Evolutionary conservation across 768 basidiomycete genomes (phyloP).

Genomic region (Boletus subparvulus): DNA sequence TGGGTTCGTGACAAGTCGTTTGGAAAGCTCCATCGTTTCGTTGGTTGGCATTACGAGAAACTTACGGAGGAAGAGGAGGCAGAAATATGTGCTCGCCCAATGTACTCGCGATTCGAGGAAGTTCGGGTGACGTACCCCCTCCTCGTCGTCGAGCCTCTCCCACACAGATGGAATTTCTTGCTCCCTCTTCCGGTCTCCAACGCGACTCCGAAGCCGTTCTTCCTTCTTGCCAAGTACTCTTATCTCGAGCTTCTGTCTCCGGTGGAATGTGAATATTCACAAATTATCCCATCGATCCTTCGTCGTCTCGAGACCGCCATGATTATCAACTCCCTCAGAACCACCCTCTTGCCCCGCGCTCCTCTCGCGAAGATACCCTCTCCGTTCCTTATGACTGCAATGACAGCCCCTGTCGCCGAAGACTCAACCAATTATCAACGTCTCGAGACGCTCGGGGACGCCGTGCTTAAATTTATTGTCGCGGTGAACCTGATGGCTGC

Average conservation of each 20-base stretch:
- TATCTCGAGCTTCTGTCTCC: constrained; percentile 52
- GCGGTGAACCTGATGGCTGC: constrained; percentile 59
- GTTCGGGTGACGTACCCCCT: constrained; percentile 58
- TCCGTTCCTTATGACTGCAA: constrained; percentile 49
- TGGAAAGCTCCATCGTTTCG: constrained; percentile 51
- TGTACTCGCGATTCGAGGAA: constrained; percentile 30
- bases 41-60: constrained; percentile 54
- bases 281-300: constrained; percentile 65
- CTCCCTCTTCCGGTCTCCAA: constrained; percentile 39
- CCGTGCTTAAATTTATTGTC: constrained; percentile 65
- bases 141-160: constrained; percentile 52
- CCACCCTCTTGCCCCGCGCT: constrained; percentile 43
- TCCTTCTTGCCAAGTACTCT: constrained; percentile 47
- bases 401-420: constrained; percentile 61
- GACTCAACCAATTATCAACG: constrained; percentile 67
- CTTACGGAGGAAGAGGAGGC: constrained; percentile 48
- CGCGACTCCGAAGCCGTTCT: constrained; percentile 23
- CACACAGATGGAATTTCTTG: constrained; percentile 60
- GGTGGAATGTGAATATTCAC: constrained; percentile 52
- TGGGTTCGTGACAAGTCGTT: constrained; percentile 48
- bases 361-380: constrained; percentile 48
- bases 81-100: constrained; percentile 37
- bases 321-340: constrained; percentile 51
- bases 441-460: constrained; percentile 74
- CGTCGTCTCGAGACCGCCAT: constrained; percentile 55